Base-by-base conservation (phyloP, 2,329 filamentous ascomycete genomes). In the Fusarium caatingaense region DNA sequence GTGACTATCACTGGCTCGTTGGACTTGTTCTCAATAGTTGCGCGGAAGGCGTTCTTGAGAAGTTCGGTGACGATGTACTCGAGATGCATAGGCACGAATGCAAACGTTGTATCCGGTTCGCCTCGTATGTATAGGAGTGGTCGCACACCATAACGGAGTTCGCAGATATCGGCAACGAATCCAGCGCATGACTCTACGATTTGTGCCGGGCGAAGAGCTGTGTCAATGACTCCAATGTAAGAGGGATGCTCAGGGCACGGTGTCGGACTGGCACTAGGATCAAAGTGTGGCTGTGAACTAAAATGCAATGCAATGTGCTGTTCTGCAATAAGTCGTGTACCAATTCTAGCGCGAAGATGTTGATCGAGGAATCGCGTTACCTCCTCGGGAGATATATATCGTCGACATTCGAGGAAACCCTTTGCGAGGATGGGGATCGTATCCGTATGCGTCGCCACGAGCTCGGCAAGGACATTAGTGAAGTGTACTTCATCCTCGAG, bases 31-130 rank as follows among this genome's bases (percentile, higher is more conserved):
- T 99, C 96, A 12, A 98, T 90, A 0, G 93, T 97, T 6, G 96
- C 95, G 45, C 96, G 89, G 83, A 98, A 99, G 2, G 94, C 93
- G 77, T 99, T 99, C 81, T 99, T 99, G 62, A 99, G 87, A 2
- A 99, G 86, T 80, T 99, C 96, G 0, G 95, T 99, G 69, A 98
- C 88, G 70, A 99, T 98, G 80, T 99, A 99, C 80, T 98, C 95
- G 25, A 99, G 87, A 79, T 99, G 96, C 78, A 97, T 96, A 16
- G 96, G 96, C 11, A 99, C 91, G 76, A 97, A 96, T 21, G 95
- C 94, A 77, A 99, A 97, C 0, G 90, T 91, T n/a, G 94, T 93
- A 54, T 92, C 90, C 0, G 92, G 90, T 78, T 97, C 91, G 69
- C 96, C 96, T 71, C 94, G 92, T 74, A 99, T 91, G 48, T 91